phyloP scores from a whole-genome alignment of 179 eudicot species.

The Silene vulgaris region DNA sequence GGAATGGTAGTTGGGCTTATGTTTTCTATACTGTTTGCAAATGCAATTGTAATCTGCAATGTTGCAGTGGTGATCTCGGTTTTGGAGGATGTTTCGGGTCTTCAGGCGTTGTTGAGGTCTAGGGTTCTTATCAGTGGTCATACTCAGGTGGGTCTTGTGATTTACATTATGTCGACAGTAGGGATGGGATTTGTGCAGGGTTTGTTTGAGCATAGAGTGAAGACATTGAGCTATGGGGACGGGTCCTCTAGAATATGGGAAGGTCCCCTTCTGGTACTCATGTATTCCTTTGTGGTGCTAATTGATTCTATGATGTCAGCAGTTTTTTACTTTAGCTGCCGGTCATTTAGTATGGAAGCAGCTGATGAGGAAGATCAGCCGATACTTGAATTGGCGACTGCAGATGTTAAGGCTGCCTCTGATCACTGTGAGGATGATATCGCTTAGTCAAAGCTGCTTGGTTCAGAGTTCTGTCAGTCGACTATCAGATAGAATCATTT shows the following conservation, averaged over 20 bases:
- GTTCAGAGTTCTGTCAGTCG: no score
- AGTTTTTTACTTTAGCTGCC: conserved; percentile 88
- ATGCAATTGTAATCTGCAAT: conserved; percentile 67
- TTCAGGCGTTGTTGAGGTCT: conserved; percentile 79
- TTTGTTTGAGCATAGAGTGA: conserved; percentile 92
- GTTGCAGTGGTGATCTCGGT: conserved; percentile 79
- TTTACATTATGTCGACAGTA: conserved; percentile 76
- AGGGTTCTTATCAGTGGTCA: conserved; percentile 66
- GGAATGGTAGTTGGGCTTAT: conserved; percentile 53
- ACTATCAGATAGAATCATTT: no score
- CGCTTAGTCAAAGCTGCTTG: neutral
- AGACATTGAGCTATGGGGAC: conserved; percentile 78
- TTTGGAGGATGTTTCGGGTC: conserved; percentile 81
- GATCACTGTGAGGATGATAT: conserved; percentile 16
- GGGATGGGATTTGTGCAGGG: conserved; percentile 90
- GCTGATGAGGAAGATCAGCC: conserved; percentile 52
- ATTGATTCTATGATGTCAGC: conserved; percentile 82
- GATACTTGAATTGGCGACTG: conserved; percentile 56
- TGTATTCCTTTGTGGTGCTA: conserved; percentile 84
- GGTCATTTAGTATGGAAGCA: conserved; percentile 62
- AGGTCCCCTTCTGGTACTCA: conserved; percentile 83
- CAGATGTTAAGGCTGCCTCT: conserved; percentile 27
- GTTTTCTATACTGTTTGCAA: conserved; percentile 68
- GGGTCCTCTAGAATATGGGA: conserved; percentile 87
- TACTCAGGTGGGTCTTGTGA: conserved; percentile 87